A percentile compares a stretch with the other conserved stretches of the same genome.
phyloP scores from a whole-genome alignment of 2,329 filamentous ascomycete genomes.

The Fusarium sp. region DNA sequence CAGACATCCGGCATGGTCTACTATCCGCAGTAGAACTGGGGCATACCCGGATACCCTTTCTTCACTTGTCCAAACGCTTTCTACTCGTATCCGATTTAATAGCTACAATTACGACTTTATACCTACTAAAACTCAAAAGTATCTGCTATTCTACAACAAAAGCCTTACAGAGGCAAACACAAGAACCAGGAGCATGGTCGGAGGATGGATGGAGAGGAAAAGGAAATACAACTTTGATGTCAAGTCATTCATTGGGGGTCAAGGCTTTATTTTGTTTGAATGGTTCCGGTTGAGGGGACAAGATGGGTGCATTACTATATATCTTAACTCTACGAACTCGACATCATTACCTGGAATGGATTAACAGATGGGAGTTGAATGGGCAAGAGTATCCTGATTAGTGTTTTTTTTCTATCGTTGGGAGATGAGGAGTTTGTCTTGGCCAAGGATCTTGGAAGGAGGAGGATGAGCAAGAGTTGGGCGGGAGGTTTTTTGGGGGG shows the following conservation, averaged over 20 bases:
- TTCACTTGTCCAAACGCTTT: conserved; percentile 38
- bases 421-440: conserved; percentile 21
- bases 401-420: conserved; percentile 31
- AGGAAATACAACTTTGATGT: not conserved
- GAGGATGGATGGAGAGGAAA: not conserved
- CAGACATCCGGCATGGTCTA: conserved; percentile 65
- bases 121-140: conserved; percentile 43
- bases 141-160: conserved; percentile 33
- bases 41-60: conserved; percentile 26
- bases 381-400: conserved; percentile 28
- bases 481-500: conserved; percentile 10
- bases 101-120: conserved; percentile 40
- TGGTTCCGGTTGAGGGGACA: conserved; percentile 6
- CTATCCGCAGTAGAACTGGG: conserved; percentile 64
- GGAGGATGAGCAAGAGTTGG: conserved; percentile 9
- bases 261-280: conserved; percentile 19
- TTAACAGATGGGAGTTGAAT: conserved; percentile 28
- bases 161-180: conserved; percentile 9
- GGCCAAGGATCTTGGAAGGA: conserved; percentile 8
- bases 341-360: conserved; percentile 35
- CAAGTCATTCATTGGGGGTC: conserved; percentile 6
- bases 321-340: conserved; percentile 21
- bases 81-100: conserved; percentile 47
- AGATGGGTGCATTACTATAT: conserved; percentile 29
- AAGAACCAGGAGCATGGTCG: not conserved